Conservation (phyloP, 768 basidiomycete genomes). For the Wakefieldia striispora region DNA sequence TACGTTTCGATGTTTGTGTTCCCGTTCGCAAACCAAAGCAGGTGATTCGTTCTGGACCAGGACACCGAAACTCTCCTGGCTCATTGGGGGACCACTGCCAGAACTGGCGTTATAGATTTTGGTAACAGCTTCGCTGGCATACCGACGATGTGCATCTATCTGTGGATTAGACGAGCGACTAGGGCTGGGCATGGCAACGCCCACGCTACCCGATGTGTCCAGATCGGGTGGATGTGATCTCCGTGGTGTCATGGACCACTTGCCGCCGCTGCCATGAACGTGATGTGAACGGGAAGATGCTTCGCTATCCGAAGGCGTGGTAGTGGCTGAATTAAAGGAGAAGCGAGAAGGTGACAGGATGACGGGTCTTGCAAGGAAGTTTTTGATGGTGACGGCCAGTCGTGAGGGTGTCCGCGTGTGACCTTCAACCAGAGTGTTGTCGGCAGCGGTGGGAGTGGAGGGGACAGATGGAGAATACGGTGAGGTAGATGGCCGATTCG, state of each 20-base stretch:
- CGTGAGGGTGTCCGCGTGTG: constrained; percentile 16
- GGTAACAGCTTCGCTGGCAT: constrained; percentile 13
- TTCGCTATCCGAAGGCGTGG: constrained; percentile 12
- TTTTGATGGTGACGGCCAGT: constrained; percentile 32
- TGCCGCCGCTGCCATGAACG: background rate
- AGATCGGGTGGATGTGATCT: constrained; percentile 25
- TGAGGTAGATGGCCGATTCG: constrained; percentile 19
- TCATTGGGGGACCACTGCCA: background rate
- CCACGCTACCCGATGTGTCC: constrained; percentile 14
- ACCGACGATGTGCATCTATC: constrained; percentile 20
- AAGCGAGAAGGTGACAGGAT: constrained; percentile 20
- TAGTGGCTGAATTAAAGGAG: constrained; percentile 15
- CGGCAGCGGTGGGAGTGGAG: background rate
- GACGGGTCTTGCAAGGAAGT: constrained; percentile 35
- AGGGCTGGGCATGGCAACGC: constrained; percentile 3
- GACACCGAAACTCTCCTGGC: constrained; percentile 14
- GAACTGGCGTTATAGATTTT: constrained; percentile 2
- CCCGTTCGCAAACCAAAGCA: constrained; percentile 4
- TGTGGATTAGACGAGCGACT: background rate
- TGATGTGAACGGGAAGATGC: constrained; percentile 11
- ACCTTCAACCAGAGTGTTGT: constrained; percentile 3
- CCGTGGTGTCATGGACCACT: constrained; percentile 16
- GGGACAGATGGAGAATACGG: constrained; percentile 7
- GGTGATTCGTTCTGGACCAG: constrained; percentile 1
- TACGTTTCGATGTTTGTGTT: constrained; percentile 28